Evolutionary conservation across 83 land plant genomes (phyloP).

Genomic region (Picea abies): DNA sequence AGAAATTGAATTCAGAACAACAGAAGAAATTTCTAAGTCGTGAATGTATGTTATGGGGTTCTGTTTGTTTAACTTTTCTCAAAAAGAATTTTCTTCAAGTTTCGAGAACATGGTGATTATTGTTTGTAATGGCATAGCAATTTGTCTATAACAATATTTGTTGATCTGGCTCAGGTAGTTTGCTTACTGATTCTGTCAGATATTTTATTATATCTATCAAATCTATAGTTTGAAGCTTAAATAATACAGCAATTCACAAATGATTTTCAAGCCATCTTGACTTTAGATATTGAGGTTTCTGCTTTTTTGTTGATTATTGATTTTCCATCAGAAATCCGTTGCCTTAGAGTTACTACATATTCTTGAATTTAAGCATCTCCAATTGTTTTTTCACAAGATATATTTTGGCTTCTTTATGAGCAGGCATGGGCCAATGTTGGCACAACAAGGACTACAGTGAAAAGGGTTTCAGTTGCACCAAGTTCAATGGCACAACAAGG

Average conservation of each 20-base stretch:
- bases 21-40: neutral
- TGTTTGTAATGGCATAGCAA: neutral
- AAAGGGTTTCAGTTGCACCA: neutral
- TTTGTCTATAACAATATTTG: neutral
- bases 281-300: neutral
- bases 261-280: neutral
- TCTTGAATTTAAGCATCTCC: too few relatives aligned
- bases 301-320: neutral
- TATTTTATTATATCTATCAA: neutral
- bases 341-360: too few relatives aligned
- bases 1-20: neutral
- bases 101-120: neutral
- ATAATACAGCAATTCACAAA: neutral
- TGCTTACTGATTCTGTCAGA: neutral
- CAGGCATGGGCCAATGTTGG: constrained; percentile 22
- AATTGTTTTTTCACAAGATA: neutral
- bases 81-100: neutral
- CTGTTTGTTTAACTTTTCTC: neutral
- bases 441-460: constrained; percentile 17
- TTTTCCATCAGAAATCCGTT: neutral
- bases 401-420: neutral
- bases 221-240: neutral
- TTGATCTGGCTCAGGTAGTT: neutral
- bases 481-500: constrained; percentile 10
- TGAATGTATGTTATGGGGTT: neutral